Evolutionary conservation across 2,329 filamentous ascomycete genomes (phyloP), one percentile per base, ranked within the genome.

Genomic region (Zalaria sp.): DNA sequence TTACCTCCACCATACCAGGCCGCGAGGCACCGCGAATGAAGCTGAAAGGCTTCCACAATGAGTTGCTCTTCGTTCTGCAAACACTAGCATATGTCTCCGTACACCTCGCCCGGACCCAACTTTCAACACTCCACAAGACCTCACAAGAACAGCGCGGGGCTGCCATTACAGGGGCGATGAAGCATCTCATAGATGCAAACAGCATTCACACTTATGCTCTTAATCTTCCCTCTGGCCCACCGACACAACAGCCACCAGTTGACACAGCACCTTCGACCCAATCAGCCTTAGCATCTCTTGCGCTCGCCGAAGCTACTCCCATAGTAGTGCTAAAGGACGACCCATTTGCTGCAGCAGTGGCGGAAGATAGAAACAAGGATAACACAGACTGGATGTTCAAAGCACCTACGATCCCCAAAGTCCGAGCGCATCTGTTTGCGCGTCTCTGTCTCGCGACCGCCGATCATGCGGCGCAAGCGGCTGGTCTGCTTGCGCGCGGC

Each of bases 301-400:
- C 85, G 0, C 69, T 91, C 28, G 86, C 88, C 2, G 89, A 95
- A 62, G 88, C 88, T 0, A 95, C 88, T 0, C 71, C 96, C 1
- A 73, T 95, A 1, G 86, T 86, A 0, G 86, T 96, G 1, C 61
- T 93, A 39, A 96, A 96, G 53, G 89, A 96, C 56, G 91, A 98
- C 54, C 87, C 89, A 0, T 96, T 95, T 55, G 82, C 89, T 1
- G 79, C 82, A 2, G 75, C 80, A 5, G 81, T 93, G 2, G 78
- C 86, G 1, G 84, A 93, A 53, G 77, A 81, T 43, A 74, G 88
- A 38, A 93, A 93, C 56, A 76, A 80, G 41, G 78, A 81, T 50
- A 86, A 88, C 59, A 86, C 75, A 46, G 89, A 96, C 50, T 98
- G 89, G 89, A 96, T 96, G 87, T 93, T 91, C 60, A 85, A 83